Conservation (phyloP, 306 rosid species). For the Prunus mume region DNA sequence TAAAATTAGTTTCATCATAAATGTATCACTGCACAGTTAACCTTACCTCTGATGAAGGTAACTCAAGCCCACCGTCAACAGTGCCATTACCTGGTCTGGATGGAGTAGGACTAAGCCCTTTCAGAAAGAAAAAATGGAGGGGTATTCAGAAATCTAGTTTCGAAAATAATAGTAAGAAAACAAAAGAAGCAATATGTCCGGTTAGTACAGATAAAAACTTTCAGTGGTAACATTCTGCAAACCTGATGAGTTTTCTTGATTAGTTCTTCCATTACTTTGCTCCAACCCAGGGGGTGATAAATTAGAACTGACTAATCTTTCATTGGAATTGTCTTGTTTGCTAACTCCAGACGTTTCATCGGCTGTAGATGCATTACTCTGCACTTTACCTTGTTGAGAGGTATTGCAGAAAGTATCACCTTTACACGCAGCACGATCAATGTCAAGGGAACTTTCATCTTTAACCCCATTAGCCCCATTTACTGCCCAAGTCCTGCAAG, state of each 20-base stretch:
- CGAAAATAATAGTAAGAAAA: conserved; percentile 20
- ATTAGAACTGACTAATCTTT: conserved; percentile 58
- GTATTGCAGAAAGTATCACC: conserved; percentile 44
- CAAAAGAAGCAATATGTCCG: not conserved
- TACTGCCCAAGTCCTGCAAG: conserved; percentile 63
- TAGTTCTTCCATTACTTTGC: conserved; percentile 60
- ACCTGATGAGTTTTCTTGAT: conserved; percentile 73
- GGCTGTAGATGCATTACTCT: conserved; percentile 43
- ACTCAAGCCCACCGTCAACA: conserved; percentile 53
- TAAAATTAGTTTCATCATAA: not conserved
- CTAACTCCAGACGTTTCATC: conserved; percentile 65
- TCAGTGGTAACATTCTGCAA: conserved; percentile 28
- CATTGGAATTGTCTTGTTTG: conserved; percentile 60
- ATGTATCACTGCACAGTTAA: not conserved
- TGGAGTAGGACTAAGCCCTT: conserved; percentile 57
- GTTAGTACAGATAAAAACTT: not conserved
- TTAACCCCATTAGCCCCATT: conserved; percentile 61
- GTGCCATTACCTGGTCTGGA: conserved; percentile 55
- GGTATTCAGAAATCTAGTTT: conserved; percentile 33
- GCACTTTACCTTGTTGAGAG: conserved; percentile 48
- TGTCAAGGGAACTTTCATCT: conserved; percentile 61
- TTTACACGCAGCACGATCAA: conserved; percentile 44
- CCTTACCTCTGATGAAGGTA: conserved; percentile 79
- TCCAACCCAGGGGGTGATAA: conserved; percentile 54
- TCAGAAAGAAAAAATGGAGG: conserved; percentile 22